These are phyloP conservation scores for Leccinum variabile DNA, from an alignment of 1,284 basidiomycete species.

Conservation along the genomic window DNA sequence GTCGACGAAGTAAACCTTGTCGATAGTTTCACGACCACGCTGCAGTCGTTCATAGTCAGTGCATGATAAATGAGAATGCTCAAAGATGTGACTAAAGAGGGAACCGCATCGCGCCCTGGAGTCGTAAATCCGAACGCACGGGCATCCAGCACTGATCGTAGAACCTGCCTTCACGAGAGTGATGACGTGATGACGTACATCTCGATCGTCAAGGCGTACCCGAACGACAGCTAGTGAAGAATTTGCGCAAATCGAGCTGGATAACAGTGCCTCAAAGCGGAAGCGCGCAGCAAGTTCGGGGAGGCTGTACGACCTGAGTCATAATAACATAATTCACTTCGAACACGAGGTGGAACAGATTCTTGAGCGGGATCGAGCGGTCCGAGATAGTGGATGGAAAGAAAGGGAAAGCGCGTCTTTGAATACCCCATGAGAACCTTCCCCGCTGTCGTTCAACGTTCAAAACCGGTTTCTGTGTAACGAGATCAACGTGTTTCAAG, in stretches of 20 bases:
- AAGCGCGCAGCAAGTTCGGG: conserved; percentile 6
- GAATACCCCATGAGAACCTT: conserved; percentile 13
- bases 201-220: conserved; percentile 23
- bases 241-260: conserved; percentile 12
- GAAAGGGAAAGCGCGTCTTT: conserved; percentile 5
- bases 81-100: conserved; percentile 20
- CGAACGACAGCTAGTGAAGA: conserved; percentile 16
- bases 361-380: conserved; percentile 15
- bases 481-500: conserved; percentile 16
- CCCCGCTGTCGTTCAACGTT: conserved; percentile 10
- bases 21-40: conserved; percentile 19
- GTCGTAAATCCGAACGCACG: conserved; percentile 15
- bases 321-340: conserved; percentile 18
- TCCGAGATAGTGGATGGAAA: conserved; percentile 8
- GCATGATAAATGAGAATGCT: conserved; percentile 15
- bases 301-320: conserved; percentile 20
- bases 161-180: conserved; percentile 17
- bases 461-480: conserved; percentile 8
- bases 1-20: conserved; percentile 18
- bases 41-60: conserved; percentile 13
- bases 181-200: conserved; percentile 38
- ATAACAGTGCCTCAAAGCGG: conserved; percentile 13
- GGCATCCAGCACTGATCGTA: conserved; percentile 6
- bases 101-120: conserved; percentile 16
- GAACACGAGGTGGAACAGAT: conserved; percentile 30